A percentile compares a stretch with the other conserved stretches of the same genome.
phyloP scores from a whole-genome alignment of 2,329 filamentous ascomycete genomes.

The Nothophoma quercina region DNA sequence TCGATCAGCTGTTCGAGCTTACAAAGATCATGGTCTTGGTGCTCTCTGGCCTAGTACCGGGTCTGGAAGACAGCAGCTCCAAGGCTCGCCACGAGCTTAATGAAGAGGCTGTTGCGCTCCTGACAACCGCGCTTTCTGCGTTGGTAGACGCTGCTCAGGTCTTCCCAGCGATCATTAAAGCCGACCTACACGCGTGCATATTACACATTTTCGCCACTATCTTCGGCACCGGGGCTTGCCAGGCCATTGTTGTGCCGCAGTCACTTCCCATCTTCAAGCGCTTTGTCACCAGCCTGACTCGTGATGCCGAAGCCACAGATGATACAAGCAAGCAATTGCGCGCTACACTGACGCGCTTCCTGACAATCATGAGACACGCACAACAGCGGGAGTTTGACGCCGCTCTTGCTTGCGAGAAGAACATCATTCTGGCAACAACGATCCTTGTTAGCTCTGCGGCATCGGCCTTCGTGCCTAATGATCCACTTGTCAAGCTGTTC shows the following conservation, averaged over 20 bases:
- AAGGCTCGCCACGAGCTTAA: conserved; percentile 77
- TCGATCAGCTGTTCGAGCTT: conserved; percentile 96
- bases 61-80: conserved; percentile 67
- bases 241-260: conserved; percentile 87
- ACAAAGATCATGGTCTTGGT: conserved; percentile 96
- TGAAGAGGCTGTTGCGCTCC: conserved; percentile 83
- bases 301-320: conserved; percentile 49
- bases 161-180: conserved; percentile 95
- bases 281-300: conserved; percentile 80
- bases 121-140: conserved; percentile 81
- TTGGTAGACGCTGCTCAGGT: conserved; percentile 94
- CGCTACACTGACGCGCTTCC: conserved; percentile 81
- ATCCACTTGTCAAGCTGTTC: conserved; percentile 77
- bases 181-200: conserved; percentile 94
- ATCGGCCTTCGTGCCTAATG: conserved; percentile 75
- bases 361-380: conserved; percentile 78
- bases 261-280: conserved; percentile 90
- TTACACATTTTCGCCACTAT: conserved; percentile 96
- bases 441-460: conserved; percentile 85
- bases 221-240: conserved; percentile 84
- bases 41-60: conserved; percentile 85
- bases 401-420: conserved; percentile 89
- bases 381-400: conserved; percentile 79
- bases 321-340: conserved; percentile 75
- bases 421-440: conserved; percentile 85